Evolutionary conservation across 1,284 basidiomycete species (phyloP).

Genomic region (Cryptococcus sp.): DNA sequence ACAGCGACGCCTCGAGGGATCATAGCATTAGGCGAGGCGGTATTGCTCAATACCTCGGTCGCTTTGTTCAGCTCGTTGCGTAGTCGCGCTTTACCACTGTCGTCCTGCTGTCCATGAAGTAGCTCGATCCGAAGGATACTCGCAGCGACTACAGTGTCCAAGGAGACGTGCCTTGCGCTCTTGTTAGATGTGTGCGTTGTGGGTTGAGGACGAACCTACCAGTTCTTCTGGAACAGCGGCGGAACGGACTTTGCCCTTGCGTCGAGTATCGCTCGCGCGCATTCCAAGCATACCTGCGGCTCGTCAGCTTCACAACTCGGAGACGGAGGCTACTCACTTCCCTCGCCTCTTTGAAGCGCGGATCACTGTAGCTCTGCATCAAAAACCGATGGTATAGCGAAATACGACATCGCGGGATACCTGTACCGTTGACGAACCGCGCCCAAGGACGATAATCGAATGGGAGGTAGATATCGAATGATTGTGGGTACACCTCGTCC

Average conservation of each 20-base stretch:
- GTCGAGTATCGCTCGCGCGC: slow-evolving; percentile 28
- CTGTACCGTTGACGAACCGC: slow-evolving; percentile 11
- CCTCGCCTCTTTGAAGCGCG: slow-evolving; percentile 29
- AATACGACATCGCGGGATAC: slow-evolving; percentile 13
- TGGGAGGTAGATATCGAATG: not conserved
- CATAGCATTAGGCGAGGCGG: slow-evolving; percentile 14
- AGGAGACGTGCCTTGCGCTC: slow-evolving; percentile 29
- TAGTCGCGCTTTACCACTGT: not conserved
- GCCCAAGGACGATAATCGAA: slow-evolving; percentile 24
- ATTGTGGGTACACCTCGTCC: slow-evolving; percentile 10
- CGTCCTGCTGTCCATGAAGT: slow-evolving; percentile 25
- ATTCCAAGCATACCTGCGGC: slow-evolving; percentile 20
- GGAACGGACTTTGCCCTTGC: slow-evolving; percentile 29
- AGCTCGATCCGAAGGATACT: slow-evolving; percentile 34
- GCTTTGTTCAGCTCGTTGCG: slow-evolving; percentile 12
- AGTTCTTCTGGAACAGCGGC: slow-evolving; percentile 35
- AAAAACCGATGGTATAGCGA: slow-evolving; percentile 25
- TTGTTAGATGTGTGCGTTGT: too few species aligned
- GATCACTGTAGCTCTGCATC: slow-evolving; percentile 29
- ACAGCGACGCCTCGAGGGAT: slow-evolving; percentile 16
- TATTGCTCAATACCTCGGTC: slow-evolving; percentile 7
- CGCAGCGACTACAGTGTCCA: slow-evolving; percentile 32
- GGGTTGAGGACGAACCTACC: too few species aligned
- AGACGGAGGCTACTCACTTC: slow-evolving; percentile 1
- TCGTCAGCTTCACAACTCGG: too few species aligned